Evolutionary conservation across 768 basidiomycete species (phyloP).

Genomic region (Lyophyllum decastes): DNA sequence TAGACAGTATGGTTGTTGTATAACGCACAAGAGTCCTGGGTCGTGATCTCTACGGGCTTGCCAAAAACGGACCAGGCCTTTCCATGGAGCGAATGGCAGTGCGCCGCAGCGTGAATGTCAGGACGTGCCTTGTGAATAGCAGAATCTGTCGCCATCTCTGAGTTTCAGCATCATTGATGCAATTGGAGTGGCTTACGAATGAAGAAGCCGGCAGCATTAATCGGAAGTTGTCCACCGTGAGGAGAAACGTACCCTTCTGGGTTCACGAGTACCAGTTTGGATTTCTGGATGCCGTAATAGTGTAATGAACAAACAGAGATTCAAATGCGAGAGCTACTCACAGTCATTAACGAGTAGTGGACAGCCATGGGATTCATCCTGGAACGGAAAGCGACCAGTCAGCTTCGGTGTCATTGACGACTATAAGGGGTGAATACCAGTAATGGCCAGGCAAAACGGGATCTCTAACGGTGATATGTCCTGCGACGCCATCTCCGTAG

Average conservation of each 20-base stretch:
- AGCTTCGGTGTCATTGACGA: background rate
- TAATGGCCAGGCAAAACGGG: conserved; percentile 27
- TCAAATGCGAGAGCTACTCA: conserved; percentile 3
- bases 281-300: conserved; percentile 14
- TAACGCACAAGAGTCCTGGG: conserved; percentile 46
- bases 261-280: conserved; percentile 27
- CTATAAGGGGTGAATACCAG: conserved; percentile 14
- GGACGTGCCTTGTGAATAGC: conserved; percentile 48
- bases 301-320: no score
- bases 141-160: conserved; percentile 24
- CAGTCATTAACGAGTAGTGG: conserved; percentile 28
- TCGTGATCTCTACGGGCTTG: conserved; percentile 40
- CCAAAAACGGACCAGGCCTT: conserved; percentile 52
- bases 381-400: background rate
- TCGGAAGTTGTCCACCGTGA: conserved; percentile 29
- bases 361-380: conserved; percentile 30
- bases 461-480: conserved; percentile 51
- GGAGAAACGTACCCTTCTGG: conserved; percentile 25
- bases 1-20: conserved; percentile 46
- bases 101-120: conserved; percentile 47
- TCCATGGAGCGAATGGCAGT: conserved; percentile 49
- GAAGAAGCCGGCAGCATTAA: conserved; percentile 27
- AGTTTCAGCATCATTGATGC: background rate
- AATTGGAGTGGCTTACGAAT: conserved; percentile 18
- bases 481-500: conserved; percentile 49